These are phyloP conservation scores for Syncephalastrum sp. DNA, from an alignment of 371 early-diverging fungal species.

Conservation along the genomic window DNA sequence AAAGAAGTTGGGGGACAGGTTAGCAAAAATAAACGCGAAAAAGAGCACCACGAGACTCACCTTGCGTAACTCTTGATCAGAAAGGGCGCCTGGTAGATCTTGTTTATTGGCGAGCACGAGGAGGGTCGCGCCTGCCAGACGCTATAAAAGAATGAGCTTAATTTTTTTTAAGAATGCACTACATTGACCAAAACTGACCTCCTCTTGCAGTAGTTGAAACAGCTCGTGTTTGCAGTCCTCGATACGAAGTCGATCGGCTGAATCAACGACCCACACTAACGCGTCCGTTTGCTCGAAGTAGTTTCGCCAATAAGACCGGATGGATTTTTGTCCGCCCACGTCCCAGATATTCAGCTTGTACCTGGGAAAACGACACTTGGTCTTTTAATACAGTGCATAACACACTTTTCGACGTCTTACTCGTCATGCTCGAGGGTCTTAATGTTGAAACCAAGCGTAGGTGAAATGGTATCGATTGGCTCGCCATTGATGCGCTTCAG, in stretches of 20 bases:
- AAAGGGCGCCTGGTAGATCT: conserved; percentile 85
- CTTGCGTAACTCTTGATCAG: conserved; percentile 69
- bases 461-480: conserved; percentile 90
- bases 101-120: conserved; percentile 97
- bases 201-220: conserved; percentile 78
- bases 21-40: too few species aligned
- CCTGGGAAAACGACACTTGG: conserved; percentile 2
- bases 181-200: conserved; percentile 23
- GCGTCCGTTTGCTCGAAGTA: conserved; percentile 99
- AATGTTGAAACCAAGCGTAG: conserved; percentile 97
- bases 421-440: conserved; percentile 85
- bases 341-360: conserved; percentile 70
- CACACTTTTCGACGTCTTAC: conserved; percentile 26
- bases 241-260: conserved; percentile 82
- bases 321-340: conserved; percentile 98
- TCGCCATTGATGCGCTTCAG: conserved; percentile 93
- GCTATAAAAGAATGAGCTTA: conserved; percentile 29
- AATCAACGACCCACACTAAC: conserved; percentile 98
- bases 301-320: conserved; percentile 98
- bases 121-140: conserved; percentile 73
- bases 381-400: too few species aligned
- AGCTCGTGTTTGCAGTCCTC: conserved; percentile 83
- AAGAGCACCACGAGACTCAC: conserved; percentile 23
- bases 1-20: too few species aligned
- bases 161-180: too few species aligned